Base-by-base conservation (phyloP, 768 basidiomycete species). In the Psilocybe cyanescens region DNA sequence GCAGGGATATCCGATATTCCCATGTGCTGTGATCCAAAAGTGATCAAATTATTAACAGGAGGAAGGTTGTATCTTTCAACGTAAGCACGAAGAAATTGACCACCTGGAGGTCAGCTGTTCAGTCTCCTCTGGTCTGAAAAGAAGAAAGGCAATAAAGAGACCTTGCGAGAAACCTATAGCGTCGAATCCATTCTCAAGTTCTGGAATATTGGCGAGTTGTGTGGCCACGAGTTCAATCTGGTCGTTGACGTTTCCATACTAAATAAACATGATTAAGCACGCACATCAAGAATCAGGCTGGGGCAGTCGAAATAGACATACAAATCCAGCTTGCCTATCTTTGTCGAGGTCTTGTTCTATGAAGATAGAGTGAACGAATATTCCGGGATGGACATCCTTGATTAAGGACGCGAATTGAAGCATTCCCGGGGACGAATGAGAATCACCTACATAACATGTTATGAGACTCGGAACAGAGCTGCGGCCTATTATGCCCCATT, bases 131-230 rank as follows among this genome's bases (percentile, higher is more conserved):
- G 24, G 24, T 8, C 41, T 44, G 5, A 44, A 12, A 44, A 44
- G 41, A 4, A 49, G 53, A 28, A 8, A 3, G 16, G 39, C n/a
- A 48, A n/a, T 4, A 31, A 12, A 63, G 31, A 45, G 24, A 81
- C 89, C 93, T 83, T 95, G 94, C 1, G 93, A 95, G 73, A 95
- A 89, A 1, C 94, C 94, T 55, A 95, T 87, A 14, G 90, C 94
- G 70, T 94, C 92, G 66, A 95, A 95, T 2, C 94, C 94, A 30
- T 68, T 68, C 51, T 78, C 62, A 14, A 95, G 81, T 67, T 94
- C 87, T 1, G 85, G 80, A 35, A 95, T 81, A 1, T 74, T 79
- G 31, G 79, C 75, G 3, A 95, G 75, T 70, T 95, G 91, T 30
- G 80, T 76, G 12, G 89, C 81, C 5, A 90, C 92, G 31, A 81